These are phyloP conservation scores for Agroathelia rolfsii DNA, from an alignment of 1,284 basidiomycete genomes.

Conservation along the genomic window DNA sequence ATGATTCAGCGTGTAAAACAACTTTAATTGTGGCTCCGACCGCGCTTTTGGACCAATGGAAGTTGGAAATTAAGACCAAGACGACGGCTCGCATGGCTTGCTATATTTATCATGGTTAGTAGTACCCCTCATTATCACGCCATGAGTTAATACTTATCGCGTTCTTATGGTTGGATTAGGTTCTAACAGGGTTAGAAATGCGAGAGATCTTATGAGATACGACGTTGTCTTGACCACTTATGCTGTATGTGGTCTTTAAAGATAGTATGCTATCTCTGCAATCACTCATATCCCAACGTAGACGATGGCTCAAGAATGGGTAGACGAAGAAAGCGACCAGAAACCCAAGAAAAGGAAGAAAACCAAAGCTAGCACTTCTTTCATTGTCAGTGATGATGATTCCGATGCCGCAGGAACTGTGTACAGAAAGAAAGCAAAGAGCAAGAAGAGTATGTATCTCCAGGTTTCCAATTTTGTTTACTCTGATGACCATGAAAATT, in stretches of 20 bases:
- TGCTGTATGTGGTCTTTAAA: slow-evolving; percentile 22
- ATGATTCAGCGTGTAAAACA: slow-evolving; percentile 33
- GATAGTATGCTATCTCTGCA: not conserved
- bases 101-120: slow-evolving; percentile 56
- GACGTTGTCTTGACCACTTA: slow-evolving; percentile 53
- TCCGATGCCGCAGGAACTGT: slow-evolving; percentile 14
- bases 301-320: slow-evolving; percentile 51
- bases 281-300: slow-evolving; percentile 13
- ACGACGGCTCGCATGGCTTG: slow-evolving; percentile 54
- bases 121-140: slow-evolving; percentile 14
- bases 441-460: slow-evolving; percentile 20
- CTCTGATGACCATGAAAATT: slow-evolving; percentile 4
- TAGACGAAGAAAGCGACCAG: slow-evolving; percentile 36
- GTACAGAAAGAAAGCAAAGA: slow-evolving; percentile 12
- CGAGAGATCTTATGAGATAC: slow-evolving; percentile 34
- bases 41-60: slow-evolving; percentile 63
- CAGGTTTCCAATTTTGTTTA: slow-evolving; percentile 6
- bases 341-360: slow-evolving; percentile 31
- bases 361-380: slow-evolving; percentile 25
- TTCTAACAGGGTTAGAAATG: slow-evolving; percentile 30
- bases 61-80: slow-evolving; percentile 55
- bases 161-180: no score
- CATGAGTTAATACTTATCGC: not conserved
- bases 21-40: slow-evolving; percentile 64
- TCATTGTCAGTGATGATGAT: slow-evolving; percentile 33